phyloP scores from a whole-genome alignment of 1,284 basidiomycete genomes.

The Athelia psychrophila region DNA sequence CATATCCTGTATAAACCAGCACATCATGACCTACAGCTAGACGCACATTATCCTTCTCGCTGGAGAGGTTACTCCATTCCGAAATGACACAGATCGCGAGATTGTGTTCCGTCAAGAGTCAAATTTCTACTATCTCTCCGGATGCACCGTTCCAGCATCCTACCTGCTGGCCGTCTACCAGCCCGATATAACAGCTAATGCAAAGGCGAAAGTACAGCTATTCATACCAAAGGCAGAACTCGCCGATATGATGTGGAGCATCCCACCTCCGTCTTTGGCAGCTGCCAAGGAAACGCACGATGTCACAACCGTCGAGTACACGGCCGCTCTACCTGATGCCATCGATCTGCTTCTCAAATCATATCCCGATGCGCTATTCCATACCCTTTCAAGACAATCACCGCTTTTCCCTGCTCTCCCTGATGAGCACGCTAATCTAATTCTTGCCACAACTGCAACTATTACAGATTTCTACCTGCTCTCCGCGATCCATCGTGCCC shows the following conservation, averaged over 20 bases:
- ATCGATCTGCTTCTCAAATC: conserved; percentile 54
- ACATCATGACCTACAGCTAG: conserved; percentile 25
- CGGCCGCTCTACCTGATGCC: conserved; percentile 45
- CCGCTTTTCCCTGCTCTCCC: conserved; percentile 54
- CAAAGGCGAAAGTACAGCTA: conserved; percentile 52
- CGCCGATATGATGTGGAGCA: conserved; percentile 81
- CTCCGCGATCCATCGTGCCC: conserved; percentile 70
- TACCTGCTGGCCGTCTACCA: conserved; percentile 65
- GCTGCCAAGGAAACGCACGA: conserved; percentile 56
- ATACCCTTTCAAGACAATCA: conserved; percentile 58
- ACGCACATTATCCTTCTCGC: conserved; percentile 63
- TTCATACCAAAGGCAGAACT: conserved; percentile 75
- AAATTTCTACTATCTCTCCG: conserved; percentile 87
- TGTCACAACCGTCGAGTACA: conserved; percentile 53
- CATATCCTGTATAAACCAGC: background rate
- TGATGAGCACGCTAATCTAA: conserved; percentile 34
- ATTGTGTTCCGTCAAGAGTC: conserved; percentile 77
- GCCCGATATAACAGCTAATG: conserved; percentile 43
- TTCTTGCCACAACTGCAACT: conserved; percentile 32
- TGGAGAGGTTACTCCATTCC: conserved; percentile 57
- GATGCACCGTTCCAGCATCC: conserved; percentile 71
- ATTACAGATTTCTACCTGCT: conserved; percentile 63
- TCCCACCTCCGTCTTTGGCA: conserved; percentile 73
- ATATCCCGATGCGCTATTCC: conserved; percentile 56
- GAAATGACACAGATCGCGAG: conserved; percentile 90